Evolutionary conservation across 192 early-diverging fungal species (phyloP).

Genomic region (Coemansia sp.): DNA sequence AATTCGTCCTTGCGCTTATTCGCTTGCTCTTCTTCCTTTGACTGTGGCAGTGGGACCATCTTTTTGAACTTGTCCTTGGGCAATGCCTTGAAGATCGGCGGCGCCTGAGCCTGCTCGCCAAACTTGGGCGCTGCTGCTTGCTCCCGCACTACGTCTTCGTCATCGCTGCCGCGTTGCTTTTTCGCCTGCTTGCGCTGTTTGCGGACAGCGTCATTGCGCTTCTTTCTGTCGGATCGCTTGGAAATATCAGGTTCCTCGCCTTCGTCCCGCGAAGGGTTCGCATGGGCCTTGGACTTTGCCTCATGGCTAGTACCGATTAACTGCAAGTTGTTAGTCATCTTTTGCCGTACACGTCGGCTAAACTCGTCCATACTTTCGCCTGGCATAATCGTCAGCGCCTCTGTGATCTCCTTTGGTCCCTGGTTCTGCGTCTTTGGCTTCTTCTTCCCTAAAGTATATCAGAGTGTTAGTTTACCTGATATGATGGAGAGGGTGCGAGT

Average conservation of each 20-base stretch:
- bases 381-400: slow-evolving; percentile 38
- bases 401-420: slow-evolving; percentile 25
- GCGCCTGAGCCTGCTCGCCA: slow-evolving; percentile 53
- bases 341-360: slow-evolving; percentile 31
- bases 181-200: slow-evolving; percentile 40
- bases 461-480: background rate
- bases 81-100: slow-evolving; percentile 48
- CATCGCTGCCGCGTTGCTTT: slow-evolving; percentile 24
- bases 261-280: slow-evolving; percentile 36
- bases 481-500: background rate
- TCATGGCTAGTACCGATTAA: slow-evolving; percentile 23
- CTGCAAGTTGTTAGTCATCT: slow-evolving; percentile 49
- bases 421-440: background rate
- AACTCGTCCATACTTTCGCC: slow-evolving; percentile 49
- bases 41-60: slow-evolving; percentile 45
- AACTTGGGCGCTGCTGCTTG: slow-evolving; percentile 27
- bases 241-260: slow-evolving; percentile 28
- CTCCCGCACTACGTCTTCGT: slow-evolving; percentile 1
- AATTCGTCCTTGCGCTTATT: slow-evolving; percentile 36
- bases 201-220: slow-evolving; percentile 30
- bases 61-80: slow-evolving; percentile 53
- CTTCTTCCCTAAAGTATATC: background rate
- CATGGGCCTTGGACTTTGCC: background rate
- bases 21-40: slow-evolving; percentile 29
- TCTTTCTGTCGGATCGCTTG: slow-evolving; percentile 39